These are phyloP conservation scores for Sporothrix globosa DNA, from an alignment of 2,329 filamentous ascomycete genomes.

Conservation along the genomic window DNA sequence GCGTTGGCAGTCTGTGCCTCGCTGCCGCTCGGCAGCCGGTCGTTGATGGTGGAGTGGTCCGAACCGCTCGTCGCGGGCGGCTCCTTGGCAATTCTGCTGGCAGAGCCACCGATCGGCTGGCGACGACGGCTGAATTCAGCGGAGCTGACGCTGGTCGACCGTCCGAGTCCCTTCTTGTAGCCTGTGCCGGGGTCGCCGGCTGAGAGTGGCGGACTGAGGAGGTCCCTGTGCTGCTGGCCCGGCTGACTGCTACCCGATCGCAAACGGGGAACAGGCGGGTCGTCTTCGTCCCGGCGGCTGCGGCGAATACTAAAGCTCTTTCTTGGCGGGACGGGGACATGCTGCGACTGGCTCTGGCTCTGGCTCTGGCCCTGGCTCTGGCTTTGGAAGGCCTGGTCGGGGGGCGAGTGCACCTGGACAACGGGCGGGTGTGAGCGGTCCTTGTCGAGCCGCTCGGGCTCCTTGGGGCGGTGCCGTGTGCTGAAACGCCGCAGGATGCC, in stretches of 20 bases:
- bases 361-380: not conserved
- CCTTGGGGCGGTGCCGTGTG: constrained; percentile 72
- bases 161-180: constrained; percentile 71
- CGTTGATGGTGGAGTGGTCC: constrained; percentile 68
- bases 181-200: constrained; percentile 60
- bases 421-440: constrained; percentile 71
- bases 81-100: constrained; percentile 58
- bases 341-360: not conserved
- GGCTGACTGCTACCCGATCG: constrained; percentile 66
- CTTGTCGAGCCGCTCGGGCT: constrained; percentile 64
- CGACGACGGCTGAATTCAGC: constrained; percentile 73
- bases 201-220: constrained; percentile 73
- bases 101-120: constrained; percentile 46
- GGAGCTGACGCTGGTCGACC: constrained; percentile 90
- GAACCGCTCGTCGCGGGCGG: constrained; percentile 77
- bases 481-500: constrained; percentile 88
- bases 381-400: constrained; percentile 50
- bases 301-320: constrained; percentile 87
- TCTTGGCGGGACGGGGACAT: constrained; percentile 61
- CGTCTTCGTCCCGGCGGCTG: constrained; percentile 58
- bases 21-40: constrained; percentile 55
- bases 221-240: constrained; percentile 72
- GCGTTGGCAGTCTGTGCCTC: constrained; percentile 54
- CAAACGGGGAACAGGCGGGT: constrained; percentile 50
- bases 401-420: constrained; percentile 77